phyloP scores from a whole-genome alignment of 495 filamentous ascomycete species.

The Aspergillus avenaceus region DNA sequence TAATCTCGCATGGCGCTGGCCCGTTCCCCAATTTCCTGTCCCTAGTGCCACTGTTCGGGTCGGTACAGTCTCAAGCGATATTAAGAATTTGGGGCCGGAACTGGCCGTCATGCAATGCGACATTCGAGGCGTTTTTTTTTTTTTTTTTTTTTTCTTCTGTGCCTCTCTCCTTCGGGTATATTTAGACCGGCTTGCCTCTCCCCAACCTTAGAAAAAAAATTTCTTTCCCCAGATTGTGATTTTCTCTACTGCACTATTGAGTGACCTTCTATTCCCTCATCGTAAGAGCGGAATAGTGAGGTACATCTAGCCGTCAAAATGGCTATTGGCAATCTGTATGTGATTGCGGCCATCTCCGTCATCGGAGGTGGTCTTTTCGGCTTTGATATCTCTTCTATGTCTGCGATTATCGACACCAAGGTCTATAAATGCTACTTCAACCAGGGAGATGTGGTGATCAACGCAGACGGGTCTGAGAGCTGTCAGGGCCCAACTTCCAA shows the following conservation, averaged over 20 bases:
- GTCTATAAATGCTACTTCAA: slow-evolving; percentile 64
- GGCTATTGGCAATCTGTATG: slow-evolving; percentile 61
- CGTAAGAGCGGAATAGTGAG: background rate
- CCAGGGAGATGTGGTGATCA: slow-evolving; percentile 28
- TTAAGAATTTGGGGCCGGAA: slow-evolving; percentile 1
- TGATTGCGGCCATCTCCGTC: slow-evolving; percentile 71
- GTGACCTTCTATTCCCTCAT: background rate
- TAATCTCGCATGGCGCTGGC: slow-evolving; percentile 5
- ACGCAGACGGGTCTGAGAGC: slow-evolving; percentile 17
- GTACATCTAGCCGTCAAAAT: slow-evolving; percentile 6
- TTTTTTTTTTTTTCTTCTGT: too few relatives aligned
- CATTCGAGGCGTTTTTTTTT: background rate
- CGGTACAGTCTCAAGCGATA: background rate
- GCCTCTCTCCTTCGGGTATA: slow-evolving; percentile 3
- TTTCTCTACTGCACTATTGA: background rate
- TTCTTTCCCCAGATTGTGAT: background rate
- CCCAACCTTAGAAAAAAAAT: background rate
- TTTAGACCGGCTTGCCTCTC: background rate
- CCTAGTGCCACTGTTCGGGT: slow-evolving; percentile 1
- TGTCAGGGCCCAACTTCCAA: slow-evolving; percentile 47
- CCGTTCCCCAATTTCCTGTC: background rate
- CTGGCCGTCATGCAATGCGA: background rate
- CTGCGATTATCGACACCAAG: slow-evolving; percentile 60
- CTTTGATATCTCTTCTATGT: slow-evolving; percentile 82
- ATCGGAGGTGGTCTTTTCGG: slow-evolving; percentile 78